These are phyloP conservation scores for Globomyces sp. DNA, from an alignment of 371 early-diverging fungal species.

Conservation along the genomic window DNA sequence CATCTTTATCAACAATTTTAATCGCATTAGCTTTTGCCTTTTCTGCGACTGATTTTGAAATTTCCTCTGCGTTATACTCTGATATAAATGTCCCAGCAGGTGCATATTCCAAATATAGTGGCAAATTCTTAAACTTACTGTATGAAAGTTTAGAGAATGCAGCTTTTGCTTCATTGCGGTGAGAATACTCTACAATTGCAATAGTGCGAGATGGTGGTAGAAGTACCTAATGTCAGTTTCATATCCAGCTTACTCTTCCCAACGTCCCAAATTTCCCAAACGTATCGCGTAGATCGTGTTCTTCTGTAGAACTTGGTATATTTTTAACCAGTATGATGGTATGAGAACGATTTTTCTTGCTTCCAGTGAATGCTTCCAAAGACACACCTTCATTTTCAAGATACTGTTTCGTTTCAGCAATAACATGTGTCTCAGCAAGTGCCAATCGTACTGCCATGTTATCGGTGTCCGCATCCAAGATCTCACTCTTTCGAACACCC, in stretches of 20 bases:
- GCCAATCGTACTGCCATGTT: slow-evolving; percentile 93
- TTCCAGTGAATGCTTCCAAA: slow-evolving; percentile 66
- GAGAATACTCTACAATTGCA: slow-evolving; percentile 90
- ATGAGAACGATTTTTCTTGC: slow-evolving; percentile 72
- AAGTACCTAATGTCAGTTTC: slow-evolving; percentile 35
- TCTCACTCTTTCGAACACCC: slow-evolving; percentile 80
- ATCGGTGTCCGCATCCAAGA: slow-evolving; percentile 79
- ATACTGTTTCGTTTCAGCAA: slow-evolving; percentile 88
- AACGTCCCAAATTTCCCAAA: slow-evolving; percentile 86
- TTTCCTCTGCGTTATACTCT: slow-evolving; percentile 49
- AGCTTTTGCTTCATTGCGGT: slow-evolving; percentile 83
- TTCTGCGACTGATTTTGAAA: slow-evolving; percentile 9
- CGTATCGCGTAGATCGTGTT: slow-evolving; percentile 73
- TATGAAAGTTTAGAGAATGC: slow-evolving; percentile 91
- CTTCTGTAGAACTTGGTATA: slow-evolving; percentile 77
- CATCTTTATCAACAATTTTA: slow-evolving; percentile 27
- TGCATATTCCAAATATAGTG: slow-evolving; percentile 93
- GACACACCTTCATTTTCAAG: slow-evolving; percentile 67
- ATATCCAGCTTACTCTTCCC: slow-evolving; percentile 55
- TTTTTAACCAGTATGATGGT: slow-evolving; percentile 94
- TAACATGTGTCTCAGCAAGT: slow-evolving; percentile 93
- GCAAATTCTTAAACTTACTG: slow-evolving; percentile 82
- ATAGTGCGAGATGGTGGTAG: slow-evolving; percentile 94
- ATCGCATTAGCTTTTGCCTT: slow-evolving; percentile 25
- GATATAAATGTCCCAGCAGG: slow-evolving; percentile 77